phyloP scores from a whole-genome alignment of 2,329 filamentous ascomycete species.

The Alternaria ventricosa region DNA sequence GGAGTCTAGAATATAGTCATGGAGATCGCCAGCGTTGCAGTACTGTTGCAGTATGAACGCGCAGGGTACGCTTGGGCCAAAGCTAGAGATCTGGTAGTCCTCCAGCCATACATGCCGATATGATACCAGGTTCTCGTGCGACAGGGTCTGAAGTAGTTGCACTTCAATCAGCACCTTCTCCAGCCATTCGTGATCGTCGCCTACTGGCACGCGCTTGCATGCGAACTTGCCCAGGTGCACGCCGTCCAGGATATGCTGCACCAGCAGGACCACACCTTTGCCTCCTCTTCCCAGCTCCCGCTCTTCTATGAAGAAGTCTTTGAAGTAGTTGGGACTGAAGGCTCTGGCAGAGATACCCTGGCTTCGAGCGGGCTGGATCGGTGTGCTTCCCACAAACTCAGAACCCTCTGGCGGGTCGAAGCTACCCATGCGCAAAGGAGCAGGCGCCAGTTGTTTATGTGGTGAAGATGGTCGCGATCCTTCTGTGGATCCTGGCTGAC shows the following conservation, averaged over 20 bases:
- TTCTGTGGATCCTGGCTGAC: conserved; percentile 59
- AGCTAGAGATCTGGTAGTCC: conserved; percentile 79
- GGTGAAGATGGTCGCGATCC: conserved; percentile 57
- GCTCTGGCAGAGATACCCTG: conserved; percentile 84
- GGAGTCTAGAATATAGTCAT: conserved; percentile 81
- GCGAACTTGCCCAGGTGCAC: conserved; percentile 90
- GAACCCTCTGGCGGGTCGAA: conserved; percentile 56
- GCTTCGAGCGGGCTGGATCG: conserved; percentile 43
- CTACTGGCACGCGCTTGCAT: conserved; percentile 93
- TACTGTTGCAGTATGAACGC: conserved; percentile 98
- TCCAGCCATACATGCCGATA: conserved; percentile 98
- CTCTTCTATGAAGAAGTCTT: conserved; percentile 90
- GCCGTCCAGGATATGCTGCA: conserved; percentile 88
- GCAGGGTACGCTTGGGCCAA: conserved; percentile 90
- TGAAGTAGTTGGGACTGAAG: conserved; percentile 92
- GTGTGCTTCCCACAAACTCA: conserved; percentile 56
- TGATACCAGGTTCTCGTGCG: conserved; percentile 92
- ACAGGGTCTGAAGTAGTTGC: conserved; percentile 86
- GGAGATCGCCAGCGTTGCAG: conserved; percentile 90
- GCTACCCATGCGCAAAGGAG: conserved; percentile 33
- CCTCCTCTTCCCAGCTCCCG: conserved; percentile 85
- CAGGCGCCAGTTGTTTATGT: conserved; percentile 52
- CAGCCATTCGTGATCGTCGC: conserved; percentile 92
- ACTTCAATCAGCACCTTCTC: conserved; percentile 95
- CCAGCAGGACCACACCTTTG: conserved; percentile 93